These are phyloP conservation scores for Stephania japonica DNA, from an alignment of 164 flowering plant genomes.

Conservation along the genomic window DNA sequence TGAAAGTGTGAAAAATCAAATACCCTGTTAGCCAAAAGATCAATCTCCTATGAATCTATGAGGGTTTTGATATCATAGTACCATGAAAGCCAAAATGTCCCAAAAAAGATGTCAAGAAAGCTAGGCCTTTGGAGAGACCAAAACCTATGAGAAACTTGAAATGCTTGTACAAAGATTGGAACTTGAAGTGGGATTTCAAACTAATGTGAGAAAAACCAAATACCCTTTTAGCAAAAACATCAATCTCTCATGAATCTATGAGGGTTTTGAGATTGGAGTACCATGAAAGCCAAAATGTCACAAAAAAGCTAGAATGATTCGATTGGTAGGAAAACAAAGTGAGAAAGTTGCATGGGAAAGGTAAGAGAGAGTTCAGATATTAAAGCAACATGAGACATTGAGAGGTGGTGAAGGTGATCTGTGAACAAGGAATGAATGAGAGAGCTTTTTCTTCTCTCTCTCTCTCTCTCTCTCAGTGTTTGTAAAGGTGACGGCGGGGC, in stretches of 20 bases:
- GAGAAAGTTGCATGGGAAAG: not conserved
- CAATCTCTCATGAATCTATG: not conserved
- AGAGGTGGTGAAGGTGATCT: constrained; percentile 1
- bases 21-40: constrained; percentile 8
- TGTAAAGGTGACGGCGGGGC: constrained; percentile 18
- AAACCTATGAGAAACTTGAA: not conserved
- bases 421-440: constrained; percentile 6
- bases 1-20: not conserved
- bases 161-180: not conserved
- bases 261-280: not conserved
- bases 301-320: not conserved
- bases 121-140: not conserved
- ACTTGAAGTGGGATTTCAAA: not conserved
- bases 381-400: constrained; percentile 1
- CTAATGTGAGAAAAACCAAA: not conserved
- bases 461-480: constrained; percentile 7
- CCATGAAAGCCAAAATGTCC: not conserved
- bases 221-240: constrained; percentile 7
- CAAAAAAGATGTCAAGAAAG: too few relatives aligned
- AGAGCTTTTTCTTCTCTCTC: not conserved
- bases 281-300: not conserved
- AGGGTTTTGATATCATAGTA: not conserved
- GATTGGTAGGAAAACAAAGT: not conserved
- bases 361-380: too few relatives aligned
- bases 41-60: not conserved